These are phyloP conservation scores for Ustilago loliicola DNA, from an alignment of 1,284 basidiomycete genomes.

Conservation along the genomic window DNA sequence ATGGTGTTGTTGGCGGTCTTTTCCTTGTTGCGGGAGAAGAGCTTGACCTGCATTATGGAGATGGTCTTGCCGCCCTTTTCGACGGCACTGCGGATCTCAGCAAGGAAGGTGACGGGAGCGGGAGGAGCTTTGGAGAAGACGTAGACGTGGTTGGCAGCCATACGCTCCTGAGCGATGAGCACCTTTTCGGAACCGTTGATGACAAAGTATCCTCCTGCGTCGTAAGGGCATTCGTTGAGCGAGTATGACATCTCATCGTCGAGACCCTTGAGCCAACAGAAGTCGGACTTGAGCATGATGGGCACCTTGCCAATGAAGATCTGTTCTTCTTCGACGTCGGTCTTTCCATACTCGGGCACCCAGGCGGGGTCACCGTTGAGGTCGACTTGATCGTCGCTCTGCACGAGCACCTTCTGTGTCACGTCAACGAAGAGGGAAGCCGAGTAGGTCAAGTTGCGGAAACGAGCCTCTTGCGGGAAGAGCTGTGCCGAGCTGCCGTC, in stretches of 20 bases:
- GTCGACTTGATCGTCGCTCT: slow-evolving; percentile 81
- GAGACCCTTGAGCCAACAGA: slow-evolving; percentile 88
- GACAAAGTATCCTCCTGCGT: slow-evolving; percentile 95
- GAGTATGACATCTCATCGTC: slow-evolving; percentile 86
- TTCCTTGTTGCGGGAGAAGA: slow-evolving; percentile 90
- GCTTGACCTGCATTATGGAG: slow-evolving; percentile 97
- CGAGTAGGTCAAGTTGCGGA: slow-evolving; percentile 94
- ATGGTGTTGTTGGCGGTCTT: slow-evolving; percentile 88
- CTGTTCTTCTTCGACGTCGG: slow-evolving; percentile 79
- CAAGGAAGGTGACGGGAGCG: slow-evolving; percentile 93
- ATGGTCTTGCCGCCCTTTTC: slow-evolving; percentile 99
- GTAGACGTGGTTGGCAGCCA: slow-evolving; percentile 99
- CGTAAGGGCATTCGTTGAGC: slow-evolving; percentile 96
- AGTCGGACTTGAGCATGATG: slow-evolving; percentile 96
- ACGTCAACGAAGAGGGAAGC: slow-evolving; percentile 97
- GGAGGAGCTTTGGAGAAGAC: slow-evolving; percentile 98
- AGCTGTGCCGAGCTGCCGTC: slow-evolving; percentile 93
- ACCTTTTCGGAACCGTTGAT: slow-evolving; percentile 99
- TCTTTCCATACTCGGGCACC: slow-evolving; percentile 76
- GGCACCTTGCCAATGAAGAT: slow-evolving; percentile 98
- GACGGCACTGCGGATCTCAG: slow-evolving; percentile 96
- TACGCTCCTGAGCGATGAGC: slow-evolving; percentile 97
- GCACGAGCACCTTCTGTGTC: slow-evolving; percentile 85
- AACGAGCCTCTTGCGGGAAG: slow-evolving; percentile 96
- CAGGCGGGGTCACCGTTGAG: slow-evolving; percentile 81